phyloP scores from a whole-genome alignment of 441 rosid species.

The Omphalea diandra region DNA sequence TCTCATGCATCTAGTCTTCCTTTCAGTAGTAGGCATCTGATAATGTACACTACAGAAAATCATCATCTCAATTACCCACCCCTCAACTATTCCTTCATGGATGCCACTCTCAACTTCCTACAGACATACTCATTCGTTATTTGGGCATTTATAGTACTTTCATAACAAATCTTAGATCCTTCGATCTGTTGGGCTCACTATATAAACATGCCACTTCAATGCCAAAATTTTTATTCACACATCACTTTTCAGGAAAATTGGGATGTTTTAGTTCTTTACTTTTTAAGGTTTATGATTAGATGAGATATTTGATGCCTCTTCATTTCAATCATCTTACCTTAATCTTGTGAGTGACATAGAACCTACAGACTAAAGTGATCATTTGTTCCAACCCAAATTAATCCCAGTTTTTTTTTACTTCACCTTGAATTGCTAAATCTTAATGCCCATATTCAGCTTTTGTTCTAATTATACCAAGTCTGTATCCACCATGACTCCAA shows the following conservation, averaged over 20 bases:
- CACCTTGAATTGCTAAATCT: too few relatives aligned
- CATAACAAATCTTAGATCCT: not conserved
- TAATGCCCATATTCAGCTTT: too few relatives aligned
- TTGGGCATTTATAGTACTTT: not conserved
- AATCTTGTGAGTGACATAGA: not conserved
- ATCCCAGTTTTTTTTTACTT: too few relatives aligned
- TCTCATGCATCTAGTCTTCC: not conserved
- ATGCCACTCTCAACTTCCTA: not conserved
- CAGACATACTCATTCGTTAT: not conserved
- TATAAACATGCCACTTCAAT: not conserved
- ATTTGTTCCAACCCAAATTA: too few relatives aligned
- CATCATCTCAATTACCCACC: not conserved
- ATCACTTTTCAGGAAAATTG: not conserved
- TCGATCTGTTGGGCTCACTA: not conserved
- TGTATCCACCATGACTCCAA: too few relatives aligned
- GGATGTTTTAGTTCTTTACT: not conserved
- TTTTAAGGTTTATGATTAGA: too few relatives aligned
- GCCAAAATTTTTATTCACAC: not conserved
- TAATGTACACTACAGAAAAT: not conserved
- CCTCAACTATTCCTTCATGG: not conserved
- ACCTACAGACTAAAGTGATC: too few relatives aligned
- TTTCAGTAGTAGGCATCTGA: not conserved
- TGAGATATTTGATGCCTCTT: not conserved
- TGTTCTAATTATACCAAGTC: too few relatives aligned
- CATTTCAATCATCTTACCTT: not conserved